Percentiles rank a stretch among this genome's conserved stretches.
These are phyloP conservation scores for Ammopiptanthus mongolicus DNA, from an alignment of 306 rosid genomes.

Conservation along the genomic window DNA sequence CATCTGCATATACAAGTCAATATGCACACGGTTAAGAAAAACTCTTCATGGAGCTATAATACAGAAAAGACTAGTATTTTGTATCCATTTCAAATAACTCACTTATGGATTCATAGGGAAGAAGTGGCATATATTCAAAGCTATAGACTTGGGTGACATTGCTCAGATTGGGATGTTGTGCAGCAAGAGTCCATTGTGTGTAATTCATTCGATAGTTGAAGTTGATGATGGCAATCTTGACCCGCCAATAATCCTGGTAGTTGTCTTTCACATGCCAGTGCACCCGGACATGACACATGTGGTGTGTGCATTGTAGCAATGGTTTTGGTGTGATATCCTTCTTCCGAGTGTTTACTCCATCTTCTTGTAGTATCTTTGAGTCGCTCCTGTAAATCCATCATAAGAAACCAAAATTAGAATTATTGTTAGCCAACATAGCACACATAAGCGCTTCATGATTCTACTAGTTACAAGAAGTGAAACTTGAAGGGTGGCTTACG, in stretches of 20 bases:
- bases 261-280: slow-evolving; percentile 90
- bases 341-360: slow-evolving; percentile 43
- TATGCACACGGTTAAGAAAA: not conserved
- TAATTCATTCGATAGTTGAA: slow-evolving; percentile 70
- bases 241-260: slow-evolving; percentile 82
- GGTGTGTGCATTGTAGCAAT: slow-evolving; percentile 83
- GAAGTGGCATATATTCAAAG: slow-evolving; percentile 80
- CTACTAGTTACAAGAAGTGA: not conserved
- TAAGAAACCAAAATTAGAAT: not conserved
- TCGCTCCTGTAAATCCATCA: slow-evolving; percentile 42
- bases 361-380: slow-evolving; percentile 48
- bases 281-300: slow-evolving; percentile 72
- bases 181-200: slow-evolving; percentile 78
- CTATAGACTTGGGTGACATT: slow-evolving; percentile 90
- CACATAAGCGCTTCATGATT: not conserved
- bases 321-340: slow-evolving; percentile 59
- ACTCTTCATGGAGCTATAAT: not conserved
- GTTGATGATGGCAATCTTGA: slow-evolving; percentile 74
- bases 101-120: slow-evolving; percentile 83
- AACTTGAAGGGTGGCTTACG: slow-evolving; percentile 44
- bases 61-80: not conserved
- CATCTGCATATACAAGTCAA: slow-evolving; percentile 55
- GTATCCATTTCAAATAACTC: slow-evolving; percentile 19
- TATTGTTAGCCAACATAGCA: not conserved
- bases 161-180: slow-evolving; percentile 87